phyloP scores from a whole-genome alignment of 1,139 yeast species.

The Pichia sp. region DNA sequence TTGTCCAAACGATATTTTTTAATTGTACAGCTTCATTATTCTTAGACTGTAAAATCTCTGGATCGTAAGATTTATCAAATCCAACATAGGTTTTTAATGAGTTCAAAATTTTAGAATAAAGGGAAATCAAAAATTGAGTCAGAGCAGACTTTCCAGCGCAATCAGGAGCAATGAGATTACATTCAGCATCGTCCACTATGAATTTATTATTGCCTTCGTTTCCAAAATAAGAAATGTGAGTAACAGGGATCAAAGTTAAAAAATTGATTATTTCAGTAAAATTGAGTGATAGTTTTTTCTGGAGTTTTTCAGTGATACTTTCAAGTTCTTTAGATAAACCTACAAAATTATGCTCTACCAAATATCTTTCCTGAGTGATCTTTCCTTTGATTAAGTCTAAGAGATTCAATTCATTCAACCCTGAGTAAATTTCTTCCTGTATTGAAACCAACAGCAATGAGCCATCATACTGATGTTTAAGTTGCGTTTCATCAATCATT shows the following conservation, averaged over 20 bases:
- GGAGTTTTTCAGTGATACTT: background rate
- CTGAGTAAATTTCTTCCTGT: background rate
- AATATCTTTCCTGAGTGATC: background rate
- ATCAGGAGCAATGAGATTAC: background rate
- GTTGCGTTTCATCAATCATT: too few relatives aligned
- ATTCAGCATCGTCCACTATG: background rate
- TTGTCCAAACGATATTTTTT: conserved; percentile 2
- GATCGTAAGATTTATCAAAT: background rate
- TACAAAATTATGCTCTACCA: background rate
- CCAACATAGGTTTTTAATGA: background rate
- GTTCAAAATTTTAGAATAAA: background rate
- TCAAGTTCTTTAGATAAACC: background rate
- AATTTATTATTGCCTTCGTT: background rate
- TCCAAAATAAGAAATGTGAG: too few relatives aligned
- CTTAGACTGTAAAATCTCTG: background rate
- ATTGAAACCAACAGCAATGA: conserved; percentile 1
- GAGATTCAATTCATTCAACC: background rate
- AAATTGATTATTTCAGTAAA: conserved; percentile 4
- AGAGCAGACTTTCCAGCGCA: background rate
- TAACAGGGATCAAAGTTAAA: background rate
- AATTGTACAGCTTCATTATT: background rate
- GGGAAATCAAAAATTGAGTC: background rate
- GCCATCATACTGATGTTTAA: background rate
- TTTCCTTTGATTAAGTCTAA: background rate
- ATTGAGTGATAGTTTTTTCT: background rate